Evolutionary conservation across 345 rosid species (phyloP).

Genomic region (Populus tremula): DNA sequence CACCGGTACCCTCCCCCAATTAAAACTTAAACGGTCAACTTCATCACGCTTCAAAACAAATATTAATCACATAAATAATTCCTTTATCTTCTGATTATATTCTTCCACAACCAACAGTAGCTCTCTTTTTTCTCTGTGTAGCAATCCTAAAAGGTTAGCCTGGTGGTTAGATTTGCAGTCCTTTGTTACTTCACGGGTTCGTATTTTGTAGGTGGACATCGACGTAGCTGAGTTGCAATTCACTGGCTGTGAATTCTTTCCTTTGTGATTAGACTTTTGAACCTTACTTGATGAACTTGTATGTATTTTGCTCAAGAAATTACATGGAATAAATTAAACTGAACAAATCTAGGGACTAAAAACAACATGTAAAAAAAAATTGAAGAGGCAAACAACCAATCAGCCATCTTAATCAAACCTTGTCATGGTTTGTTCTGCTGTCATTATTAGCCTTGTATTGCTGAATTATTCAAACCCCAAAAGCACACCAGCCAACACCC

Average conservation of each 20-base stretch:
- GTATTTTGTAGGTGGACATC: no score
- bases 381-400: background rate
- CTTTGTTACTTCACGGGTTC: no score
- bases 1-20: background rate
- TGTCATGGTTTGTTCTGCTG: constrained; percentile 24
- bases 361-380: background rate
- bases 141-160: no score
- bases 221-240: no score
- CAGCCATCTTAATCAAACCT: constrained; percentile 4
- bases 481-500: constrained; percentile 5
- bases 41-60: background rate
- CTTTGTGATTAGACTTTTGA: no score
- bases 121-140: background rate
- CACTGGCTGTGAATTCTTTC: no score
- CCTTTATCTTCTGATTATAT: background rate
- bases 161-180: no score
- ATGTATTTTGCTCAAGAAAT: no score
- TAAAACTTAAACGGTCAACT: background rate
- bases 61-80: background rate
- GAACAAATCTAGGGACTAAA: background rate
- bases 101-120: background rate
- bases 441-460: constrained; percentile 9
- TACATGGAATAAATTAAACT: background rate
- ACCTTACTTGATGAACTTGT: no score
- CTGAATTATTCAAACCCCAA: constrained; percentile 18